Percentiles rank a stretch among this genome's conserved stretches.
Conservation (phyloP, 352 stramenopile species). For the Elongisporangium anandrum region DNA sequence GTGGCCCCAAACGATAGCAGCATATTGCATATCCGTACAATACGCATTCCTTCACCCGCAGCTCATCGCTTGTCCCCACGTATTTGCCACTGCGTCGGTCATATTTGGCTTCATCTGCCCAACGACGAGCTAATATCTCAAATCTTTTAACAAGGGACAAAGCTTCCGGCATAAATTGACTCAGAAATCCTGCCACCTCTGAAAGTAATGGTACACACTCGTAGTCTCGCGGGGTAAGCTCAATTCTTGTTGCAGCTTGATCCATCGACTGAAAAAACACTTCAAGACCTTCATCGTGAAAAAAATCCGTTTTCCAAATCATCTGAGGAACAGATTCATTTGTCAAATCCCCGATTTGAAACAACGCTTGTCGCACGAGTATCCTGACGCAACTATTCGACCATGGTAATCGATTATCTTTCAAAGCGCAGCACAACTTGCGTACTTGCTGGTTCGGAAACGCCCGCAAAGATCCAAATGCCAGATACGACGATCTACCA, state of each 20-base stretch:
- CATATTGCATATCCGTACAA: conserved; percentile 39
- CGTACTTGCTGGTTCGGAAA: conserved; percentile 46
- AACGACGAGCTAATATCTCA: conserved; percentile 17
- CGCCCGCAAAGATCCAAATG: conserved; percentile 31
- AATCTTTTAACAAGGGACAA: conserved; percentile 14
- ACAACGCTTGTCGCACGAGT: conserved; percentile 42
- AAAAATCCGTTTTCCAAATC: conserved; percentile 42
- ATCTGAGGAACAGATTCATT: conserved; percentile 15
- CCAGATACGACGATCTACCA: conserved; percentile 21
- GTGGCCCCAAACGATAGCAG: conserved; percentile 13
- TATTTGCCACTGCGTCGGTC: neutral
- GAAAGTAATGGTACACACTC: conserved; percentile 28
- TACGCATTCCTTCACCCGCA: conserved; percentile 33
- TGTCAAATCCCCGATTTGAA: conserved; percentile 36
- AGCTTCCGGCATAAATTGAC: conserved; percentile 21
- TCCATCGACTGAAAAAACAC: conserved; percentile 19
- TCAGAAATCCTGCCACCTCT: conserved; percentile 21
- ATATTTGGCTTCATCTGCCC: conserved; percentile 11
- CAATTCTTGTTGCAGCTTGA: conserved; percentile 10
- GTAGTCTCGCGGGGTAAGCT: conserved; percentile 24
- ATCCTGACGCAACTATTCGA: conserved; percentile 22
- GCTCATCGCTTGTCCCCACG: conserved; percentile 5
- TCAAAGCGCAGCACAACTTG: conserved; percentile 35
- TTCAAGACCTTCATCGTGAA: neutral
- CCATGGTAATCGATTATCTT: conserved; percentile 41